Base-by-base conservation (phyloP, 139 green algal genomes). In the Tetradesmus lagerheimii region DNA sequence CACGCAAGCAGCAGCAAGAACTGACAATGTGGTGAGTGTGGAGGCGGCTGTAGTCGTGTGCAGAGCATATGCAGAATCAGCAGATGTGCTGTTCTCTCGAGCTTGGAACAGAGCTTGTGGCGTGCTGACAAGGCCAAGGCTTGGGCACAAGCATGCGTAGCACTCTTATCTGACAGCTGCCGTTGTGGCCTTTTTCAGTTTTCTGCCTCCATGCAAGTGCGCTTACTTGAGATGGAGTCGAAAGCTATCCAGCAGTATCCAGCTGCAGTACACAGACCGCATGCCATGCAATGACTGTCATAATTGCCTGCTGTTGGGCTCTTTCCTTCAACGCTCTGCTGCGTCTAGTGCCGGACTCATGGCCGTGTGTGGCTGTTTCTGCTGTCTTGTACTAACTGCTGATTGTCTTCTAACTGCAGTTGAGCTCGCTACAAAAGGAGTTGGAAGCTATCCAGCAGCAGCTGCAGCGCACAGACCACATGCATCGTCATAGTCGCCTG, bases 401-500 rank as follows among this genome's bases (percentile, higher is more conserved):
- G n/a, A n/a, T 75, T 75, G 64, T 34, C 23, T n/a, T n/a, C n/a
- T n/a, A 71, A 87, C 78, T 50, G 45, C 90, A 95, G 91, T 74
- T 96, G 74, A 88, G 80, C n/a, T 82, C 39, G 0, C 41, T 98
- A 29, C 76, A 71, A 66, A 87, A 82, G 11, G 91, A 97, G 83
- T 53, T 96, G 23, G 92, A 80, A 0, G 91, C 94, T 0, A 76
- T 96, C 37, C 89, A 97, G 37, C 45, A 66, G 1, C 90, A 96
- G 92, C 85, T 97, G 39, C 89, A 87, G 25, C 91, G 94, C 23
- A 90, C 92, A 16, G 91, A 94, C 38, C 80, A 79, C 20, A 92
- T 98, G n/a, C 75, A 91, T 98, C 4, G 89, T 91, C 38, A 93
- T 97, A 35, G 95, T n/a, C n/a, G n/a, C n/a, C n/a, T n/a, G n/a